These are phyloP conservation scores for Pyrus betulifolia DNA, from an alignment of 306 rosid genomes.

Conservation along the genomic window DNA sequence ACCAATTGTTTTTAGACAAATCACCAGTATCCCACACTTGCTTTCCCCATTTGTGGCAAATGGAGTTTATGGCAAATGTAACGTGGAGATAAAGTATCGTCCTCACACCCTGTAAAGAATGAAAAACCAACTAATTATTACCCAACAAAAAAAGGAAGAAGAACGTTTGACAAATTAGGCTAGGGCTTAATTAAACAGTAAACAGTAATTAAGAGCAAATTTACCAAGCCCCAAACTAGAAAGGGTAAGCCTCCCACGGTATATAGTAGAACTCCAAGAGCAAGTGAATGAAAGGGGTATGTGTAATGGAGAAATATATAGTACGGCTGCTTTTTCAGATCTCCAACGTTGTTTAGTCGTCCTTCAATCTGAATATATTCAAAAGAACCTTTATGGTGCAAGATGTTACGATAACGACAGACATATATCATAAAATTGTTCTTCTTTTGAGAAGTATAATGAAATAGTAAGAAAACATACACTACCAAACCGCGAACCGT, in stretches of 20 bases:
- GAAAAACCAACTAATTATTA: too few relatives aligned
- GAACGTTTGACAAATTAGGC: too few relatives aligned
- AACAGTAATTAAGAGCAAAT: not conserved
- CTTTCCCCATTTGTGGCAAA: slow-evolving; percentile 8
- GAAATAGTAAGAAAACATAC: slow-evolving; percentile 3
- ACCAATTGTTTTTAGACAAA: slow-evolving; percentile 3
- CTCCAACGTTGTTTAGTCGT: slow-evolving; percentile 51
- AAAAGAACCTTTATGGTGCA: too few relatives aligned
- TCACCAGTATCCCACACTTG: slow-evolving; percentile 2
- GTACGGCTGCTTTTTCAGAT: slow-evolving; percentile 63
- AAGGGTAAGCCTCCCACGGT: slow-evolving; percentile 69
- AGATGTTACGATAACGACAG: too few relatives aligned
- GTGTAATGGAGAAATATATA: slow-evolving; percentile 56
- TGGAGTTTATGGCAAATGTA: not conserved
- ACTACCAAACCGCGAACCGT: slow-evolving; percentile 37
- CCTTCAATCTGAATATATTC: slow-evolving; percentile 50
- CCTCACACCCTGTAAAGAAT: not conserved
- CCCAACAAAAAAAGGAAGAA: too few relatives aligned
- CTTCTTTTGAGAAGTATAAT: too few relatives aligned
- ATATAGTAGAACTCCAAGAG: slow-evolving; percentile 60
- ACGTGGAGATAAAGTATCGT: not conserved
- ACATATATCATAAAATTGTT: too few relatives aligned
- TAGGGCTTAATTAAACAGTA: too few relatives aligned
- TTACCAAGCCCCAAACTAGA: slow-evolving; percentile 88
- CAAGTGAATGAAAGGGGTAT: slow-evolving; percentile 64